Evolutionary conservation across 225 moss, liverwort and hornwort species (phyloP).

Genomic region (Physcomitrium patens): DNA sequence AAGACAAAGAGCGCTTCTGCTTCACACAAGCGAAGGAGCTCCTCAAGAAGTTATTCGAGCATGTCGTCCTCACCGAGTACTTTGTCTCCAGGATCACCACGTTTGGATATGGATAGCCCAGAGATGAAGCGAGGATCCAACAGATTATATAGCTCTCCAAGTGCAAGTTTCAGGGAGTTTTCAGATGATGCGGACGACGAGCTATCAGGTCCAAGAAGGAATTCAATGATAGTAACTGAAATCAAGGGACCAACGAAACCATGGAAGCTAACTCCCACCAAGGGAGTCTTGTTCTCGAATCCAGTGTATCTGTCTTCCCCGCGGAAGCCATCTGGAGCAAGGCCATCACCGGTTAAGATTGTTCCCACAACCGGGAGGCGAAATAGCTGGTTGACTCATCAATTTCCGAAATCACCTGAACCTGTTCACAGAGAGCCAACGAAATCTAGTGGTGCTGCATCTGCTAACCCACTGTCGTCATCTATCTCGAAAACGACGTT

Average conservation of each 20-base stretch:
- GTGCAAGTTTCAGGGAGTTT: constrained; percentile 37
- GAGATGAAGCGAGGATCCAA: constrained; percentile 24
- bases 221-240: constrained; percentile 56
- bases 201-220: constrained; percentile 37
- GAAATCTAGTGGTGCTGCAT: constrained; percentile 15
- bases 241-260: constrained; percentile 48
- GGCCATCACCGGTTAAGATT: constrained; percentile 31
- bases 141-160: constrained; percentile 37
- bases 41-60: constrained; percentile 25
- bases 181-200: constrained; percentile 49
- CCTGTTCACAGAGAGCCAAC: constrained; percentile 5
- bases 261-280: constrained; percentile 59
- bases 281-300: constrained; percentile 61
- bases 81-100: constrained; percentile 20
- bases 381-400: constrained; percentile 32
- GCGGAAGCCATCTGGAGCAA: background rate
- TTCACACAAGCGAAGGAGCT: constrained; percentile 14
- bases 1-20: background rate
- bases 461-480: constrained; percentile 31
- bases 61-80: constrained; percentile 17
- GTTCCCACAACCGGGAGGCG: constrained; percentile 36
- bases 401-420: constrained; percentile 28
- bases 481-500: constrained; percentile 45
- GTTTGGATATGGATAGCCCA: constrained; percentile 19
- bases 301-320: constrained; percentile 47